phyloP scores from a whole-genome alignment of 2,329 filamentous ascomycete genomes.

The Magnaporthiopsis incrustans region DNA sequence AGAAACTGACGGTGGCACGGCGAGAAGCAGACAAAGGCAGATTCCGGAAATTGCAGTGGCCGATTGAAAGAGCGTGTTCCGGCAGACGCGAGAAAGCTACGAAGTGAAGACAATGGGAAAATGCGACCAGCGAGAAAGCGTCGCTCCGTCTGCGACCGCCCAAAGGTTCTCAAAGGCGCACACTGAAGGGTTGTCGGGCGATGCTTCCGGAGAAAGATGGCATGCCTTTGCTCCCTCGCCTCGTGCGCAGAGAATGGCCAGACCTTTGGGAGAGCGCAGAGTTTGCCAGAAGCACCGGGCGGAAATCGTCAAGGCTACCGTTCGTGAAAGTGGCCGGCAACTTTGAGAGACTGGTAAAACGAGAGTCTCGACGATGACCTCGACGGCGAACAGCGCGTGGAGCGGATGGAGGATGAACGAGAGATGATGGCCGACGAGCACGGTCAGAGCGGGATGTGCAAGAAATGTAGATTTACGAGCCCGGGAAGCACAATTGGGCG shows the following conservation, averaged over 20 bases:
- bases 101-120: neutral
- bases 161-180: neutral
- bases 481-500: neutral
- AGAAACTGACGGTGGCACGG: neutral
- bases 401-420: constrained; percentile 1
- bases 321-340: constrained; percentile 1
- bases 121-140: too few species aligned
- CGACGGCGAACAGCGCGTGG: constrained; percentile 1
- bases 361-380: constrained; percentile 6
- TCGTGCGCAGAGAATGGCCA: neutral
- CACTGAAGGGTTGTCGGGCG: neutral
- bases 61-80: neutral
- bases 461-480: neutral
- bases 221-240: neutral
- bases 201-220: neutral
- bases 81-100: neutral
- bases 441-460: neutral
- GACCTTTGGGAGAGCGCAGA: neutral
- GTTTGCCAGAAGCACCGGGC: neutral
- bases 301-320: neutral
- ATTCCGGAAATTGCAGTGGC: neutral
- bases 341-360: constrained; percentile 2
- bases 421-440: neutral
- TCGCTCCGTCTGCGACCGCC: neutral
- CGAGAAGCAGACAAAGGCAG: neutral